phyloP scores from a whole-genome alignment of 75 land plant genomes.

The Picea glauca region DNA sequence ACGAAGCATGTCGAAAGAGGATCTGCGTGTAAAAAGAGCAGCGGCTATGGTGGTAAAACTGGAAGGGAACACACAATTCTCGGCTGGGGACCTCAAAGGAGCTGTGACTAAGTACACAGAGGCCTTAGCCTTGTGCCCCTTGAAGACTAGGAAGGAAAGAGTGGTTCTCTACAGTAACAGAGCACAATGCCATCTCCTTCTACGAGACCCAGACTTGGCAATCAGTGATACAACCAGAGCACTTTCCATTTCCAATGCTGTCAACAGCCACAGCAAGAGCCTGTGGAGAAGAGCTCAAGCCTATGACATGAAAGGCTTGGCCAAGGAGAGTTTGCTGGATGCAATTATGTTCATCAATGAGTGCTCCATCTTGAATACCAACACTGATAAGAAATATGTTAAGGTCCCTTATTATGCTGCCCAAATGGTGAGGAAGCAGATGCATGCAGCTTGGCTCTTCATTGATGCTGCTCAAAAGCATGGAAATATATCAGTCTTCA shows the following conservation, averaged over 20 bases:
- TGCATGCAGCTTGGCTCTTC: conserved; percentile 65
- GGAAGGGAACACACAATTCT: conserved; percentile 51
- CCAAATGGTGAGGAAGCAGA: conserved; percentile 70
- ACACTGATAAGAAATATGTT: conserved; percentile 10
- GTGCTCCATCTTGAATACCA: conserved; percentile 4
- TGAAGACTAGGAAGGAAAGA: conserved; percentile 52
- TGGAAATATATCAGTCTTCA: not conserved
- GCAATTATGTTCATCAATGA: conserved; percentile 59
- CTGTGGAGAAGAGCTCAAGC: conserved; percentile 87
- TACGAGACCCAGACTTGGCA: conserved; percentile 41
- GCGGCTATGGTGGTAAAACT: conserved; percentile 36
- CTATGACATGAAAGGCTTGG: conserved; percentile 67
- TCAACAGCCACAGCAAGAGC: conserved; percentile 60
- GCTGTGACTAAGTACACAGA: conserved; percentile 45
- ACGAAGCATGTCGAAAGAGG: conserved; percentile 29
- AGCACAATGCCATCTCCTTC: conserved; percentile 67
- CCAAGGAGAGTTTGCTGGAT: conserved; percentile 79
- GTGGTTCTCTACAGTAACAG: conserved; percentile 73
- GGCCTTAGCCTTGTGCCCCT: conserved; percentile 58
- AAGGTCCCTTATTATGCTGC: conserved; percentile 58
- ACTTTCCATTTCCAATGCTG: conserved; percentile 41
- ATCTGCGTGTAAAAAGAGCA: conserved; percentile 30
- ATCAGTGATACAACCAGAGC: conserved; percentile 77
- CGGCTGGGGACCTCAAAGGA: conserved; percentile 44
- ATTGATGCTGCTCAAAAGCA: conserved; percentile 12